These are phyloP conservation scores for Erodium chrysanthum DNA, from an alignment of 441 rosid genomes.

Conservation along the genomic window DNA sequence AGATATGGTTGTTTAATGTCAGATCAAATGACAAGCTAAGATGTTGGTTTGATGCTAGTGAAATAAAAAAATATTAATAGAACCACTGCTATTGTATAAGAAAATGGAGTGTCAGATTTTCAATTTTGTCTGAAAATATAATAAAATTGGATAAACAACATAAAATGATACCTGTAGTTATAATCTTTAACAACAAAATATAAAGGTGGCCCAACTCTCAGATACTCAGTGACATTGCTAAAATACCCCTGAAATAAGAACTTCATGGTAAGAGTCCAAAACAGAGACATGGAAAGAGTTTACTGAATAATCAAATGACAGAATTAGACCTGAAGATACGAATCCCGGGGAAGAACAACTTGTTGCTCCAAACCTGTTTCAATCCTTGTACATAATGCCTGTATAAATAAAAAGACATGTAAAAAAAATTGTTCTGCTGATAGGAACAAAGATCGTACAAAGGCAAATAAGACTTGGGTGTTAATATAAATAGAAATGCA, in stretches of 20 bases:
- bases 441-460: neutral
- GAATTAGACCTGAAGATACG: conserved; percentile 48
- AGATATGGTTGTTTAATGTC: conserved; percentile 22
- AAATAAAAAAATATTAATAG: neutral
- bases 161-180: conserved; percentile 39
- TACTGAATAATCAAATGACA: neutral
- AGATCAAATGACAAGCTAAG: conserved; percentile 14
- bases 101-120: neutral
- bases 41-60: neutral
- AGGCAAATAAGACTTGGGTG: neutral
- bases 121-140: neutral
- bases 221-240: conserved; percentile 40
- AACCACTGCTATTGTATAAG: neutral
- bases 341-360: conserved; percentile 61
- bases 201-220: conserved; percentile 55
- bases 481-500: conserved; percentile 6
- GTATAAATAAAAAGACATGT: conserved; percentile 15
- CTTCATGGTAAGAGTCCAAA: conserved; percentile 3
- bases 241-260: conserved; percentile 41
- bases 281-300: conserved; percentile 2
- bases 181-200: conserved; percentile 58
- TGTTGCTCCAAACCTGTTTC: conserved; percentile 58
- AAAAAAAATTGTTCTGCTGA: neutral
- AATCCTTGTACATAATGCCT: conserved; percentile 49
- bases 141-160: neutral